Conservation (phyloP, 306 rosid species). For the Parietaria judaica region DNA sequence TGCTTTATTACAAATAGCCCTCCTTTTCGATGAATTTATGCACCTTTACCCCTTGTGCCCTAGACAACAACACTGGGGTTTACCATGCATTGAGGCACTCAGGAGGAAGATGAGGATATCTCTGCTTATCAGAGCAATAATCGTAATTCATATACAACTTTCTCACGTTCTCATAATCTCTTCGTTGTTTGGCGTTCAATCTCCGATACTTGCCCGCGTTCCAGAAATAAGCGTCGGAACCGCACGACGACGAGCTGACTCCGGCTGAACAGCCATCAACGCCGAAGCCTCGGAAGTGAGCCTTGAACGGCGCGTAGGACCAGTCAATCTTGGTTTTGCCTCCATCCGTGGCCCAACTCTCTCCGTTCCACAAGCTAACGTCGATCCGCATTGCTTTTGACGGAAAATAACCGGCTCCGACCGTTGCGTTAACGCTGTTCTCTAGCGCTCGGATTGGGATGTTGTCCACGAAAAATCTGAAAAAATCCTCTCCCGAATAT, state of each 20-base stretch:
- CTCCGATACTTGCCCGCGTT: conserved; percentile 24
- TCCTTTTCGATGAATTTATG: too few species aligned
- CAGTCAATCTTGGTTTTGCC: conserved; percentile 38
- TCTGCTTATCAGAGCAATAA: conserved; percentile 33
- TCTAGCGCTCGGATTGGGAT: conserved; percentile 39
- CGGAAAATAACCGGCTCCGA: conserved; percentile 24
- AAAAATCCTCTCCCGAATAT: not conserved
- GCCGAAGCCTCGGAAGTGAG: conserved; percentile 35
- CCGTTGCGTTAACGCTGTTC: conserved; percentile 17
- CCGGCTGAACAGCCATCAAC: conserved; percentile 26
- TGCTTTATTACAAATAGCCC: too few species aligned
- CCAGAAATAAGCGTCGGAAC: conserved; percentile 32
- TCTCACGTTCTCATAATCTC: conserved; percentile 19
- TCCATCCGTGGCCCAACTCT: conserved; percentile 52
- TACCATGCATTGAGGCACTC: conserved; percentile 29
- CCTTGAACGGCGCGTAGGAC: conserved; percentile 46
- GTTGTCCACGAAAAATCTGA: conserved; percentile 38
- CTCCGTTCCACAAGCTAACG: conserved; percentile 45
- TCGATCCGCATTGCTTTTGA: conserved; percentile 37
- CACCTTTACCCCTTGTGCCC: too few species aligned
- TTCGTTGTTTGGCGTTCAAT: conserved; percentile 12
- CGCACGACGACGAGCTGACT: conserved; percentile 14
- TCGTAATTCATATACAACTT: conserved; percentile 34
- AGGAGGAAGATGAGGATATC: conserved; percentile 28
- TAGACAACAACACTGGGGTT: too few species aligned